phyloP scores from a whole-genome alignment of 768 basidiomycete species.

The Phanerodontia chrysosporium region DNA sequence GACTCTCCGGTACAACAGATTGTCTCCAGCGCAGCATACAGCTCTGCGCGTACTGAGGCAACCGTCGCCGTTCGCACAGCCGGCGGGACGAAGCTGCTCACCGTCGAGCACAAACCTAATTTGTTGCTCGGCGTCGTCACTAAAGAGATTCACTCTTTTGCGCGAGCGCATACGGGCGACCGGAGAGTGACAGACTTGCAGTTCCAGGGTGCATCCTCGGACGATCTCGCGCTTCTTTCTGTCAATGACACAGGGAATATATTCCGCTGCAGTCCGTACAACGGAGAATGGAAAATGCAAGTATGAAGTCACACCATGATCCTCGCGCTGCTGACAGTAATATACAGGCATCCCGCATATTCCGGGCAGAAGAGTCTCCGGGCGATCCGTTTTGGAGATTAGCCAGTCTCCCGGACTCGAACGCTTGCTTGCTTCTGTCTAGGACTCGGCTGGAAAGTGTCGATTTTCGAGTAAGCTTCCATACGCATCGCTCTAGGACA shows the following conservation, averaged over 20 bases:
- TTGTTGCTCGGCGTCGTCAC: background rate
- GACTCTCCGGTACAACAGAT: slow-evolving; percentile 70
- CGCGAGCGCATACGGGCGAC: slow-evolving; percentile 14
- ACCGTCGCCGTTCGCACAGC: slow-evolving; percentile 17
- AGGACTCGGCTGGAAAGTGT: slow-evolving; percentile 37
- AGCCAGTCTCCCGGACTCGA: slow-evolving; percentile 29
- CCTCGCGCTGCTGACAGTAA: background rate
- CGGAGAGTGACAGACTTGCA: slow-evolving; percentile 16
- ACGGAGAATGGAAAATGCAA: slow-evolving; percentile 38
- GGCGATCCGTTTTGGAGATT: slow-evolving; percentile 51
- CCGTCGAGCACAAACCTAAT: background rate
- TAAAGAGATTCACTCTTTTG: slow-evolving; percentile 8
- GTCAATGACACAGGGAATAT: slow-evolving; percentile 52
- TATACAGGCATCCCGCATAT: slow-evolving; percentile 6
- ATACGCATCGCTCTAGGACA: background rate
- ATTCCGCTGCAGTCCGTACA: slow-evolving; percentile 39
- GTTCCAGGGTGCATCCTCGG: slow-evolving; percentile 18
- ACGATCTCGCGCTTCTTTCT: slow-evolving; percentile 25
- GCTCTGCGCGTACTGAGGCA: background rate
- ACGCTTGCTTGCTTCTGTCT: slow-evolving; percentile 46
- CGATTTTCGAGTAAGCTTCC: slow-evolving; percentile 54
- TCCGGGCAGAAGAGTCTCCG: background rate
- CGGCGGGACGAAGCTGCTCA: slow-evolving; percentile 5
- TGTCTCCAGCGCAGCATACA: background rate
- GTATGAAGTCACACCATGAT: slow-evolving; percentile 12